A percentile compares a stretch with the other conserved stretches of the same genome.
phyloP scores from a whole-genome alignment of 202 grass and related monocot species.

The Dendrocalamus latiflorus region DNA sequence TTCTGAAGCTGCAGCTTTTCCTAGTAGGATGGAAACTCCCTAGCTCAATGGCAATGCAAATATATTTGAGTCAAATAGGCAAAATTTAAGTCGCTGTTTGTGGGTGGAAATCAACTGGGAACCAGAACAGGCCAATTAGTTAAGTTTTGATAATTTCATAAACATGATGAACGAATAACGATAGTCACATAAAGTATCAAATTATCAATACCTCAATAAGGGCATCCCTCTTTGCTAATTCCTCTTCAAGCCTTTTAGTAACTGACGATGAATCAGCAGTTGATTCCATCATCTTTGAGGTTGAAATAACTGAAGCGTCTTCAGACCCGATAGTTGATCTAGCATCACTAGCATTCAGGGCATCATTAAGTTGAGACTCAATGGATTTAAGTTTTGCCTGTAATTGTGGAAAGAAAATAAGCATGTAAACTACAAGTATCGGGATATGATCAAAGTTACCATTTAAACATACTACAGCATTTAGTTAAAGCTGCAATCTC shows the following conservation, averaged over 20 bases:
- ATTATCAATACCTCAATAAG: conserved; percentile 99
- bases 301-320: conserved; percentile 65
- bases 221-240: conserved; percentile 90
- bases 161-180: too few species aligned
- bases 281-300: conserved; percentile 62
- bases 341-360: conserved; percentile 77
- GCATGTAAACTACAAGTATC: conserved; percentile 9
- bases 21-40: background rate
- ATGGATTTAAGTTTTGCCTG: conserved; percentile 85
- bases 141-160: background rate
- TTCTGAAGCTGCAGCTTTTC: too few species aligned
- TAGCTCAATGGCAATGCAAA: background rate
- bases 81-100: conserved; percentile 16
- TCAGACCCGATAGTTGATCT: conserved; percentile 84
- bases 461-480: background rate
- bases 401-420: conserved; percentile 33
- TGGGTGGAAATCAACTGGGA: background rate
- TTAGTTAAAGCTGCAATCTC: background rate
- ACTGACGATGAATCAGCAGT: conserved; percentile 75
- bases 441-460: background rate
- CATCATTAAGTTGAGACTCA: conserved; percentile 88
- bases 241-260: conserved; percentile 93
- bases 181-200: conserved; percentile 17
- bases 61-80: background rate
- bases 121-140: background rate